Base-by-base conservation (phyloP, 2,329 filamentous ascomycete species). In the Lecanoromycetidae sp. region DNA sequence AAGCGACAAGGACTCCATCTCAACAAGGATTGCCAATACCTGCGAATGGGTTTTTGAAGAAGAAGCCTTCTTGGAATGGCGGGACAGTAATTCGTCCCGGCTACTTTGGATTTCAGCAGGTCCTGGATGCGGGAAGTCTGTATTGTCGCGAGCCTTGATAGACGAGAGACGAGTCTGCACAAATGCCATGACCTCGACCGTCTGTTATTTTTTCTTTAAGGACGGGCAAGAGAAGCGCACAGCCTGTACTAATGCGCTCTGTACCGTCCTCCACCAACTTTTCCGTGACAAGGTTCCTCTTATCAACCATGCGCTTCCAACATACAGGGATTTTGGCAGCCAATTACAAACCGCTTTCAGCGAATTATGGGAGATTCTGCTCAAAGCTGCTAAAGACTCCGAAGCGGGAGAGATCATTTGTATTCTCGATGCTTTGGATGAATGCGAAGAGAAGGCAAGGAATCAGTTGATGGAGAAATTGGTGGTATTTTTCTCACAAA, bases 201-300 rank as follows among this genome's bases (percentile, higher is more conserved):
- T 61, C 27, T 63, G 60, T 43, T 58, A 64, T 41, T 63, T 63
- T 51, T 65, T 65, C 46, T 66, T 64, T 52, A 61, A 63, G 37
- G 58, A 61, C 33, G 53, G 55, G 9, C 47, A 57, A 19, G 43
- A 50, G 15, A n/a, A 42, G 15, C 38, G 39, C 7, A 50, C 6
- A 20, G 23, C 15, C 40, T 29, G 20, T 15, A n/a, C 44, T 30
- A 37, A 37, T n/a, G 48, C 51, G n/a, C 44, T 53, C 1, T 22
- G 44, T 44, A 39, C 51, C 37, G 27, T 53, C 6, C 44, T 53
- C 3, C 48, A 53, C 36, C 48, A 53, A 27, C 35, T 53, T n/a
- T 46, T 53, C 17, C 13, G 19, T 2, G 19, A 36, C 5, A 37
- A 30, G 8, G 25, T 23, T 20, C 5, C 25, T 20, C 37, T 53